Percentiles rank a stretch among this genome's conserved stretches.
Evolutionary conservation across 2,329 filamentous ascomycete genomes (phyloP).

Genomic region (Sclerotinia borealis): DNA sequence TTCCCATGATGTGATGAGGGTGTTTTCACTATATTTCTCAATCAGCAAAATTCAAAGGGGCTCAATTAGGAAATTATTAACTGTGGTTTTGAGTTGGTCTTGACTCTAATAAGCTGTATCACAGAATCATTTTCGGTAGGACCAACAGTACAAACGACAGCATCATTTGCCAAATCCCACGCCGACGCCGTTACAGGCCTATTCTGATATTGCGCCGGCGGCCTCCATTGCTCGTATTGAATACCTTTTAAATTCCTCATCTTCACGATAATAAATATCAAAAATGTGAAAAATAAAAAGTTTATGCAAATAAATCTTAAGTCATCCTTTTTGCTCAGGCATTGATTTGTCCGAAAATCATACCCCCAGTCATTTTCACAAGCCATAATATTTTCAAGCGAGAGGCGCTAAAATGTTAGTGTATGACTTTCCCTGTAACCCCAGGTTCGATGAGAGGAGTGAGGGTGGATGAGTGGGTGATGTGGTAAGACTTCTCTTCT

Average conservation of each 20-base stretch:
- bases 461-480: background rate
- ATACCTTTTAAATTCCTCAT: conserved; percentile 90
- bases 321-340: conserved; percentile 7
- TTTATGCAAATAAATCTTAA: conserved; percentile 6
- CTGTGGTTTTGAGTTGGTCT: conserved; percentile 37
- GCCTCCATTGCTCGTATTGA: conserved; percentile 59
- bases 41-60: conserved; percentile 26
- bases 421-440: background rate
- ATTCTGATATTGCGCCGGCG: conserved; percentile 42
- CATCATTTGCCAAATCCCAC: conserved; percentile 78
- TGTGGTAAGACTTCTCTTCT: conserved; percentile 9
- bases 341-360: conserved; percentile 9
- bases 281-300: background rate
- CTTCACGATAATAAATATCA: conserved; percentile 15
- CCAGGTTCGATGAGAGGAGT: conserved; percentile 6
- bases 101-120: conserved; percentile 63
- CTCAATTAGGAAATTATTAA: conserved; percentile 13
- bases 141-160: conserved; percentile 77
- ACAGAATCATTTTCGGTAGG: conserved; percentile 63
- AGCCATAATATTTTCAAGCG: conserved; percentile 16
- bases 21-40: conserved; percentile 33
- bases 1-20: conserved; percentile 74
- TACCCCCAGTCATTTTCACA: conserved; percentile 20
- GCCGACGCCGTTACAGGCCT: conserved; percentile 67
- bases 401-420: background rate